These are phyloP conservation scores for Amesomyces nigricolor DNA, from an alignment of 2,329 filamentous ascomycete genomes.

Conservation along the genomic window DNA sequence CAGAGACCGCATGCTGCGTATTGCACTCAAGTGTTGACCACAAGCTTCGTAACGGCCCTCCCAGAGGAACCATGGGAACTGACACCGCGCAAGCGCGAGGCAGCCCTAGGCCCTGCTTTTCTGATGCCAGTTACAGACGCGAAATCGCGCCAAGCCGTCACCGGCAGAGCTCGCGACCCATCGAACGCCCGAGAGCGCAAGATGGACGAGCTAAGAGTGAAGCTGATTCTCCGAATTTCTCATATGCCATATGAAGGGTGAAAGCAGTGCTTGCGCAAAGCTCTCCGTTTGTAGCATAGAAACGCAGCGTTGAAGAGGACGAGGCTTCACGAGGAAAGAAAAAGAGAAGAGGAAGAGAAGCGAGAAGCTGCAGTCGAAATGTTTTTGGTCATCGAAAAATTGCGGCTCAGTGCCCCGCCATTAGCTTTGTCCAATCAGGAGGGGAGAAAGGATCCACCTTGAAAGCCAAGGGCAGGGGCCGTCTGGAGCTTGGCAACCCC, in stretches of 20 bases:
- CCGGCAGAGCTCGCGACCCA: conserved; percentile 28
- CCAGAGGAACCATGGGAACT: conserved; percentile 27
- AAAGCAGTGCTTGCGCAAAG: conserved; percentile 36
- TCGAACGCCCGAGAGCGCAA: conserved; percentile 14
- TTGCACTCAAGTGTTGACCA: conserved; percentile 32
- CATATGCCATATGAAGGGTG: conserved; percentile 58
- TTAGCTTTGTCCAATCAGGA: conserved; percentile 4
- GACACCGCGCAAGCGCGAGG: conserved; percentile 10
- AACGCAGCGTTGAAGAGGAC: conserved; percentile 83
- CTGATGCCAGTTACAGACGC: conserved; percentile 33
- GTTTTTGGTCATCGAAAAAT: conserved; percentile 22
- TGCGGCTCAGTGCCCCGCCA: conserved; percentile 20
- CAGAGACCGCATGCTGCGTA: conserved; percentile 29
- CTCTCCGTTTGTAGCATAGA: conserved; percentile 77
- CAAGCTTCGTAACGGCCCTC: conserved; percentile 31
- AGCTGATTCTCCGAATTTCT: conserved; percentile 51
- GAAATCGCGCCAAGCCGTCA: conserved; percentile 29
- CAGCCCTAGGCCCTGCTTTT: conserved; percentile 30
- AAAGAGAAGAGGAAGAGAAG: conserved; percentile 37
- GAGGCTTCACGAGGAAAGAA: conserved; percentile 43
- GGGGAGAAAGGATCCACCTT: neutral
- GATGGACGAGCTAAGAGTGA: conserved; percentile 22
- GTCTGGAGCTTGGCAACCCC: neutral
- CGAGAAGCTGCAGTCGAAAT: conserved; percentile 15
- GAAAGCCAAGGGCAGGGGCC: too few relatives aligned